Conservation (phyloP, 1,284 basidiomycete genomes). For the Limonomyces culmigenus region DNA sequence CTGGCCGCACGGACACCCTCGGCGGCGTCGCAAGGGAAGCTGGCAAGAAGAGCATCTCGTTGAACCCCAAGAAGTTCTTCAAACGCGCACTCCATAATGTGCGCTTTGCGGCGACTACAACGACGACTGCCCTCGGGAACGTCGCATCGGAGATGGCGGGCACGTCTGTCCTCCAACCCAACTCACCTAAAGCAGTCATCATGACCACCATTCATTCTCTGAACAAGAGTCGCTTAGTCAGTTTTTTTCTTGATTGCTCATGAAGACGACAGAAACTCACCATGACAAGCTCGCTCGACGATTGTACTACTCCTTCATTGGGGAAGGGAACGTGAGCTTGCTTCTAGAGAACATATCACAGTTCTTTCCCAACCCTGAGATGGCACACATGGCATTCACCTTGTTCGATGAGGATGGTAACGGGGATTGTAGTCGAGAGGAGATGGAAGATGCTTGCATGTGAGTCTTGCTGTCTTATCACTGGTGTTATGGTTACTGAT, state of each 20-base stretch:
- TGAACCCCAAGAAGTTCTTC: constrained; percentile 47
- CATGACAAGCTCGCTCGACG: constrained; percentile 52
- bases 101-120: constrained; percentile 57
- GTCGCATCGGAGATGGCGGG: constrained; percentile 59
- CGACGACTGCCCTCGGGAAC: constrained; percentile 69
- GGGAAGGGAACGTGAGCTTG: constrained; percentile 41
- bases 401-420: constrained; percentile 80
- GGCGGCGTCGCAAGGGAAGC: neutral
- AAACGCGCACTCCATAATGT: constrained; percentile 63
- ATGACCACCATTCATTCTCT: constrained; percentile 63
- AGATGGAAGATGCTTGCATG: constrained; percentile 64
- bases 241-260: too few relatives aligned
- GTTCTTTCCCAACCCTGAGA: constrained; percentile 55
- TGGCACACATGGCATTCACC: constrained; percentile 47
- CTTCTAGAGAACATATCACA: constrained; percentile 55
- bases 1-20: constrained; percentile 52
- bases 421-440: constrained; percentile 62
- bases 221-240: constrained; percentile 67
- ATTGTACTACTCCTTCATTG: constrained; percentile 77
- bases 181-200: constrained; percentile 74
- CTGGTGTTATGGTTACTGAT: neutral
- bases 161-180: constrained; percentile 52
- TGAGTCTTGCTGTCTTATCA: constrained; percentile 16
- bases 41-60: constrained; percentile 23
- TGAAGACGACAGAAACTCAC: too few relatives aligned